These are phyloP conservation scores for Mycena capillaripes DNA, from an alignment of 768 basidiomycete species.

Conservation along the genomic window DNA sequence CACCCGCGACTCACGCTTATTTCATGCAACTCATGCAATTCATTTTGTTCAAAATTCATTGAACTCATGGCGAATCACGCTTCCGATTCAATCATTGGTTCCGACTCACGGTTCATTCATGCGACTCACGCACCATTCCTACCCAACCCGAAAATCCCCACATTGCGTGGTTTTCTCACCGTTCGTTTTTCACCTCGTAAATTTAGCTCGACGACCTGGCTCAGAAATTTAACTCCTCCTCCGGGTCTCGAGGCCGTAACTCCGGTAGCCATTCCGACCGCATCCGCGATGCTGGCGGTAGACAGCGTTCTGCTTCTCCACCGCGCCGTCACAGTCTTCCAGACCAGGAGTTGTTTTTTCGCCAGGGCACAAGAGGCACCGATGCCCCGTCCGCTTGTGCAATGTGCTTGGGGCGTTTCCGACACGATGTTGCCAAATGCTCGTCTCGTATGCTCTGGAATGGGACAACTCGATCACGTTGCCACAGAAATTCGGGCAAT, in stretches of 20 bases:
- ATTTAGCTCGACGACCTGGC: not conserved
- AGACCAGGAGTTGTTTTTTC: constrained; percentile 5
- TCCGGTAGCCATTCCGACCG: not conserved
- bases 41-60: no score
- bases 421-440: constrained; percentile 43
- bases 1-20: no score
- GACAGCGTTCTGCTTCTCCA: not conserved
- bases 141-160: no score
- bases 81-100: no score
- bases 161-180: no score
- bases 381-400: constrained; percentile 43
- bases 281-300: not conserved
- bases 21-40: no score
- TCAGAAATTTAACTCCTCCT: not conserved
- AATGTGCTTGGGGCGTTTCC: constrained; percentile 50
- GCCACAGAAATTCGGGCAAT: not conserved
- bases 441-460: not conserved
- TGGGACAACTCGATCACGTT: not conserved
- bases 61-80: no score
- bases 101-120: no score
- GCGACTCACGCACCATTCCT: no score
- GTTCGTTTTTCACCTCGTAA: no score
- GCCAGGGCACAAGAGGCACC: constrained; percentile 14
- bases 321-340: not conserved
- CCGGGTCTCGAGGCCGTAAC: not conserved